Evolutionary conservation across 495 filamentous ascomycete genomes (phyloP), one percentile per base, ranked within the genome.

Genomic region (Penicillium manginii): DNA sequence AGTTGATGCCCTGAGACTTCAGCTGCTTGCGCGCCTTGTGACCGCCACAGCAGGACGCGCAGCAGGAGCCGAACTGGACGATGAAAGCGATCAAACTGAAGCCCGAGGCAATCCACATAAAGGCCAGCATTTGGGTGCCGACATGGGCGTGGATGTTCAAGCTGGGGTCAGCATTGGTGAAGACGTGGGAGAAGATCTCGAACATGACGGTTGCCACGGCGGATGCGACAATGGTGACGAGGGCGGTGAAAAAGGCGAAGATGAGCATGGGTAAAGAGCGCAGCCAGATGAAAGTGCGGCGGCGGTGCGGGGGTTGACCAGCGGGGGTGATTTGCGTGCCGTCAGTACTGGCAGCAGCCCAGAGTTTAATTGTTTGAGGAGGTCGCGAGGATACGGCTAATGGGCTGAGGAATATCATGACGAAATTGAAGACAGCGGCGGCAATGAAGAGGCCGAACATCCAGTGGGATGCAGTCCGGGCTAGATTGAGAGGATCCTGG

Each of bases 401-500:
- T 0, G 81, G 78, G n/a, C 83, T 79, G 42, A 90, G 62, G 69
- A 90, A 82, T 64, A 92, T 84, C 60, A 88, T 76, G 52, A 93
- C 63, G 51, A 89, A 86, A 62, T 81, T 84, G 52, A 96, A 76
- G 51, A 88, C 78, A 40, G 84, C 73, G 9, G 85, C 85, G 1
- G 86, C 79, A 7, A 97, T 66, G 78, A 94, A 96, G 71, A 93
- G 86, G 52, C 83, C 92, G 69, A 96, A 97, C 92, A 97, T 96
- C 80, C 88, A 86, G 62, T 93, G 84, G 4, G 86, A 92, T n/a
- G 88, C 89, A n/a, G 84, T 77, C 40, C 83, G 83, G 64, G 94
- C 85, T 52, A 97, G 83, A 37, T 82, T 74, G 19, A 97, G 83
- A 54, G 91, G 88, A 55, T 84, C 77, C 65, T 82, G 80, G 58